Evolutionary conservation across 1,139 yeast species (phyloP), one percentile per base, ranked within the genome.

Genomic region (Pichia sp.): DNA sequence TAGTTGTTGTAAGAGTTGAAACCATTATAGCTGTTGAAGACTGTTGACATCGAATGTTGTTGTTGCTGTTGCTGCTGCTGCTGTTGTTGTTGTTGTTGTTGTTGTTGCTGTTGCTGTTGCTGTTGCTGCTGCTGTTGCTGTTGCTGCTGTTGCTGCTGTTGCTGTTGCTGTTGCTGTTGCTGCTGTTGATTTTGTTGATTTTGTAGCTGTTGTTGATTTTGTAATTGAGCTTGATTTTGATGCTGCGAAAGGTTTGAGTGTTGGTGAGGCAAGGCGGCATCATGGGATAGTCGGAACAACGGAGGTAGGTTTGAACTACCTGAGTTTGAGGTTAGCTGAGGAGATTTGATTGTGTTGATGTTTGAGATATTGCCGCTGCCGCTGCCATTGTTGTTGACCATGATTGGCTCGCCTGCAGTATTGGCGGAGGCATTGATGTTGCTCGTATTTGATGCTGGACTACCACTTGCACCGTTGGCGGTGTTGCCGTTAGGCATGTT

Each of bases 221-320:
- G 40, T 13, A 11, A 15, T 7, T 36, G 40, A 8, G 40, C 10
- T 13, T 36, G 40, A 11, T 13, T 13, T 13, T 36, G 40, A 13
- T 36, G 40, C 15, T 36, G 40, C 40, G 40, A 8, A 2, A 36
- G 40, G 15, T 31, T 47, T 31, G 26, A 15, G 11, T 41, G 32
- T 54, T 54, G 48, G 47, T 57, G 47, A 56, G 61, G 5, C 8
- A 40, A 41, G 10, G 41, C 16, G 13, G 51, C 23, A 59, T 64
- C 66, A n/a, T 62, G 53, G 1, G 64, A 64, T 26, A 64, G 52
- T 54, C 61, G 63, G 49, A 62, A 62, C 4, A 65, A 56, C 1
- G 69, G 69, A 1, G 69, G 68, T 34, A 65, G 49, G 31, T 26
- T 36, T 19, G 51, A 34, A 16, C 16, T 30, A 4, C 23, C 15